These are phyloP conservation scores for Hypoxylon sp. DNA, from an alignment of 2,329 filamentous ascomycete species.

Conservation along the genomic window DNA sequence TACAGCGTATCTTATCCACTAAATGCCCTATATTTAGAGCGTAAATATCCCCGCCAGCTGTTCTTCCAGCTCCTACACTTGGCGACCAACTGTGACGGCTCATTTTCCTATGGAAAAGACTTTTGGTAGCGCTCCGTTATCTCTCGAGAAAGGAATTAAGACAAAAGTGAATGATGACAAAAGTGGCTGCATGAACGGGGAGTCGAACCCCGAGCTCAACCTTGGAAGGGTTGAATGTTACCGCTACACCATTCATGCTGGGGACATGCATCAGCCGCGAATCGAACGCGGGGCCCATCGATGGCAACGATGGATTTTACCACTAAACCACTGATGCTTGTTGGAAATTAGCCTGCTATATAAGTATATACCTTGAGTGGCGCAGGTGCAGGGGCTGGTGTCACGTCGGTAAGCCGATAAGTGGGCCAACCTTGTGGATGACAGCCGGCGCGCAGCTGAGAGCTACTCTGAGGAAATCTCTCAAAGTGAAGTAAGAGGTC, in stretches of 20 bases:
- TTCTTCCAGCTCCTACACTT: too few species aligned
- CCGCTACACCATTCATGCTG: slow-evolving; percentile 2
- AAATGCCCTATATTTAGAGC: too few species aligned
- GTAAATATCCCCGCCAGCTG: too few species aligned
- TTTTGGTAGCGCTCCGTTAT: too few species aligned
- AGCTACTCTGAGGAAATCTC: background rate
- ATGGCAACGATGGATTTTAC: slow-evolving; percentile 67
- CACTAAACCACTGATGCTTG: slow-evolving; percentile 61
- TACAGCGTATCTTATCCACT: too few species aligned
- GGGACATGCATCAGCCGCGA: slow-evolving; percentile 55
- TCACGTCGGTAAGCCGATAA: background rate
- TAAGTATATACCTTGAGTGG: background rate
- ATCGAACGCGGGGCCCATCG: slow-evolving; percentile 63
- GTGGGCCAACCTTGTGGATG: background rate
- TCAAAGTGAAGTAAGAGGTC: too few species aligned
- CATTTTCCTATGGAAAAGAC: too few species aligned
- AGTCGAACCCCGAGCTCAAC: slow-evolving; percentile 4
- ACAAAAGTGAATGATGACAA: too few species aligned
- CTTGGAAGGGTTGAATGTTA: slow-evolving; percentile 5
- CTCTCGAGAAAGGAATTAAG: too few species aligned
- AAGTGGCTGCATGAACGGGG: slow-evolving; percentile 2
- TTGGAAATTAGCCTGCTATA: background rate
- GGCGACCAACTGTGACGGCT: too few species aligned
- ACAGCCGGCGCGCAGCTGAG: background rate
- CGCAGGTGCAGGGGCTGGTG: too few species aligned